Base-by-base conservation (phyloP, 257 asterid genomes). In the Nicotiana tabacum region DNA sequence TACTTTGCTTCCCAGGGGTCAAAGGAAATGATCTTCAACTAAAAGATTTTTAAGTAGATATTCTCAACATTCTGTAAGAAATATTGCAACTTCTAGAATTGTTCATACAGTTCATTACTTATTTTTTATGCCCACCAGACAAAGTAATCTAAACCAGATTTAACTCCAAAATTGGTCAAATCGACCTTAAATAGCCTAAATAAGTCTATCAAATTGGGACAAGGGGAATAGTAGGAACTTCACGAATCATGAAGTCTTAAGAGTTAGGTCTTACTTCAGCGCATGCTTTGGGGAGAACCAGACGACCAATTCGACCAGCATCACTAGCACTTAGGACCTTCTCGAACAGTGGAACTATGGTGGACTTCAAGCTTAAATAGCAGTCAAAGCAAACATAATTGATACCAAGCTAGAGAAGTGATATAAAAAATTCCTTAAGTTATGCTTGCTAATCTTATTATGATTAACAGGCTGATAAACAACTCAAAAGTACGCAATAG, bases 211-310 rank as follows among this genome's bases (percentile, higher is more conserved):
- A 13, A 29, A 27, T 62, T 64, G 37, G 15, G 74, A 24, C 48
- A 30, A 6, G 33, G 17, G 72, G 24, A n/a, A 81, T 46, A 62
- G 16, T 53, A 21, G 51, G 53, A 51, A 65, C 77, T 74, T 35
- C 66, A 43, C 24, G 77, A 32, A 56, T 33, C 55, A 70, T 8
- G 18, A 33, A 69, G 17, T 17, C 29, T n/a, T 35, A 69, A 85
- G 79, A 84, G 55, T 61, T 66, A 66, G 76, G 48, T 77, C 96
- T 89, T 82, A 95, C 99, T 90, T 95, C 99, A 53, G 99, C 99
- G 80, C 99, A 95, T 83, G 99, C 99, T 91, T 95, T 95, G 9
- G 99, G 99, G 66, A 95, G 94, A 87, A 95, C 98, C 82, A 95
- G 88, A 46, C 99, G 97, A 83, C 99, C 99, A 64, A 95, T 94